These are phyloP conservation scores for Boletus rufocinnamomeus DNA, from an alignment of 768 basidiomycete species.

Conservation along the genomic window DNA sequence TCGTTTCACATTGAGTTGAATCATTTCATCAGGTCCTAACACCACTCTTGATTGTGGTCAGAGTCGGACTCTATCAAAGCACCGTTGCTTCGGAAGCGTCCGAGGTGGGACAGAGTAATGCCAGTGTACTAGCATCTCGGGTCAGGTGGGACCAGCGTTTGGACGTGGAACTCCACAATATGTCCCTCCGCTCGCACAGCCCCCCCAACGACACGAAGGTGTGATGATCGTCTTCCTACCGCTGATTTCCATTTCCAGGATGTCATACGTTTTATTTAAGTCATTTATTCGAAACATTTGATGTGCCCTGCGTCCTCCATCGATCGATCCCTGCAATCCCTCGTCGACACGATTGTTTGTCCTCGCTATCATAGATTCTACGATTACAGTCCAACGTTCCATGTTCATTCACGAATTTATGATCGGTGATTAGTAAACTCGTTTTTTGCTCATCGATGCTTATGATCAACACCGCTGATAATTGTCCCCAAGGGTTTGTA, in stretches of 20 bases:
- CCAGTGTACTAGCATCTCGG: neutral
- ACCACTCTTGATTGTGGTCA: constrained; percentile 22
- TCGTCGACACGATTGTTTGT: neutral
- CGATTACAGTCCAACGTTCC: neutral
- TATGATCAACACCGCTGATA: neutral
- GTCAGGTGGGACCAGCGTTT: neutral
- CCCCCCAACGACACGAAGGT: neutral
- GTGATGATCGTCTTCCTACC: neutral
- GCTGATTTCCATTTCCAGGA: neutral
- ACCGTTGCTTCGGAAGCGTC: neutral
- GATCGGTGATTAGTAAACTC: too few relatives aligned
- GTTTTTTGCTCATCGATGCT: neutral
- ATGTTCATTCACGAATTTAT: neutral
- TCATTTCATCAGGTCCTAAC: constrained; percentile 13
- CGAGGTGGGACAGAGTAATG: neutral
- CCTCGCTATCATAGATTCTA: neutral
- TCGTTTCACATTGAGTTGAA: neutral
- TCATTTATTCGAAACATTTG: too few relatives aligned
- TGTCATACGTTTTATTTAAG: neutral
- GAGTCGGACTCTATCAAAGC: constrained; percentile 13
- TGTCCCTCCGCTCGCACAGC: neutral
- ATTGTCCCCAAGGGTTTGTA: too few relatives aligned
- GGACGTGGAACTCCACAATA: constrained; percentile 1
- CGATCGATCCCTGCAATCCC: neutral
- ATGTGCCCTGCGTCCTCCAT: too few relatives aligned